phyloP scores from a whole-genome alignment of 148 eudicot genomes.

The Suaeda aralocaspica region DNA sequence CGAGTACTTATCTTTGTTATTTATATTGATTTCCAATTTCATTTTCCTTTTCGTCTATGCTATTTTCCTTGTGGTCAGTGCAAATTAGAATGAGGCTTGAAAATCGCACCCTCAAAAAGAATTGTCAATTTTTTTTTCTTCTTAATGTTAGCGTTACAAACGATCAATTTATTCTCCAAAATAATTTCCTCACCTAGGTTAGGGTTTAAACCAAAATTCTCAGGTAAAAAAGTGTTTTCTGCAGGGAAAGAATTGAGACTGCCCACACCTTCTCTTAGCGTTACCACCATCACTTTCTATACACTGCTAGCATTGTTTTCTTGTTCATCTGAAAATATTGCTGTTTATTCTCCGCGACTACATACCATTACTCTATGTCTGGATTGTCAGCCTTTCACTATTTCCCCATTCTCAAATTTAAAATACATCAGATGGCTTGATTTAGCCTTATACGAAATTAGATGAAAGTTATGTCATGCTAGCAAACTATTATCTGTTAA shows the following conservation, averaged over 20 bases:
- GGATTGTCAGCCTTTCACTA: not conserved
- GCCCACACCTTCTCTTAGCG: not conserved
- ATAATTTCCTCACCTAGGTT: not conserved
- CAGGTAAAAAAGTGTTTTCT: not conserved
- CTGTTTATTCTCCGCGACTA: not conserved
- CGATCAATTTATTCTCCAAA: not conserved
- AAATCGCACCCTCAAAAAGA: not conserved
- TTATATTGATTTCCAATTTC: not conserved
- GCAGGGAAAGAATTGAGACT: no score
- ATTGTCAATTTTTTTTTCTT: not conserved
- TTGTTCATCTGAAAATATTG: not conserved
- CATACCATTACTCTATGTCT: not conserved
- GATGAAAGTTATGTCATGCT: not conserved
- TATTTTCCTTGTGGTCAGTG: not conserved
- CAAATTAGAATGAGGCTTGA: not conserved
- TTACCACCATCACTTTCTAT: not conserved
- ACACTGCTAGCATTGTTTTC: not conserved
- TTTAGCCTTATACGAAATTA: not conserved
- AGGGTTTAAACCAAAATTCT: not conserved
- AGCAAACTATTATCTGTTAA: not conserved
- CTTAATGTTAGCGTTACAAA: not conserved
- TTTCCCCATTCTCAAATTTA: not conserved
- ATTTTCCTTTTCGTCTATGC: not conserved
- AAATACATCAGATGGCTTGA: not conserved
- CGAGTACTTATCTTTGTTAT: not conserved